Percentiles rank a stretch among this genome's conserved stretches.
Conservation (phyloP, 1,284 basidiomycete genomes). For the Ganoderma leucocontextum region DNA sequence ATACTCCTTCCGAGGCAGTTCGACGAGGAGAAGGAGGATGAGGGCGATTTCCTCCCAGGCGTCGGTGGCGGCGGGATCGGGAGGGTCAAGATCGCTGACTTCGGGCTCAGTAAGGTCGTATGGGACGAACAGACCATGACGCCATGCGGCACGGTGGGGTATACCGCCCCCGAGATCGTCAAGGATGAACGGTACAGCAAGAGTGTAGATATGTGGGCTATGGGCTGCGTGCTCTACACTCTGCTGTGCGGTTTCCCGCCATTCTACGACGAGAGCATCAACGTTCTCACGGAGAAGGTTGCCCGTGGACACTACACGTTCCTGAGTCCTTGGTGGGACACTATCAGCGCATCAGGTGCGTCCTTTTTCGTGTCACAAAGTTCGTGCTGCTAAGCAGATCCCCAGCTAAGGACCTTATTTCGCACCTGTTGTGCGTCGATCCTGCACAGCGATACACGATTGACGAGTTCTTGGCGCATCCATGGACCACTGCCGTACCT, state of each 20-base stretch:
- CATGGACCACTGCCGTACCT: slow-evolving; percentile 87
- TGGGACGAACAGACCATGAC: slow-evolving; percentile 99
- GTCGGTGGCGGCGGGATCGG: slow-evolving; percentile 98
- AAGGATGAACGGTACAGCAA: slow-evolving; percentile 99
- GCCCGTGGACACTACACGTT: slow-evolving; percentile 98
- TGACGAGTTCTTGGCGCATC: slow-evolving; percentile 96
- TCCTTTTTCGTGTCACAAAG: slow-evolving; percentile 22
- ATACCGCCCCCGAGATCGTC: slow-evolving; percentile 99
- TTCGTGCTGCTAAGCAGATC: slow-evolving; percentile 26
- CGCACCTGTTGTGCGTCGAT: slow-evolving; percentile 95
- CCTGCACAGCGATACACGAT: slow-evolving; percentile 96
- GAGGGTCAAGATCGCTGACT: slow-evolving; percentile 98
- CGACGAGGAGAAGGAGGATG: slow-evolving; percentile 99
- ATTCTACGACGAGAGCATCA: slow-evolving; percentile 99
- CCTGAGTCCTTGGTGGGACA: slow-evolving; percentile 99
- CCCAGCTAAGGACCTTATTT: slow-evolving; percentile 93
- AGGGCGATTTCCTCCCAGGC: slow-evolving; percentile 93
- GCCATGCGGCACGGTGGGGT: slow-evolving; percentile 98
- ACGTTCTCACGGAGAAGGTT: slow-evolving; percentile 98
- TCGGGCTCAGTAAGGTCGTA: slow-evolving; percentile 97
- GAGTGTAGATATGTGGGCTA: slow-evolving; percentile 99
- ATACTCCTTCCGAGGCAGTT: slow-evolving; percentile 83
- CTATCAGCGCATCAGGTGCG: slow-evolving; percentile 84
- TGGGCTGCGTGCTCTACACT: slow-evolving; percentile 98
- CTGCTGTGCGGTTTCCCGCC: slow-evolving; percentile 98